These are phyloP conservation scores for Coemansia sp. DNA, from an alignment of 192 early-diverging fungal genomes.

Conservation along the genomic window DNA sequence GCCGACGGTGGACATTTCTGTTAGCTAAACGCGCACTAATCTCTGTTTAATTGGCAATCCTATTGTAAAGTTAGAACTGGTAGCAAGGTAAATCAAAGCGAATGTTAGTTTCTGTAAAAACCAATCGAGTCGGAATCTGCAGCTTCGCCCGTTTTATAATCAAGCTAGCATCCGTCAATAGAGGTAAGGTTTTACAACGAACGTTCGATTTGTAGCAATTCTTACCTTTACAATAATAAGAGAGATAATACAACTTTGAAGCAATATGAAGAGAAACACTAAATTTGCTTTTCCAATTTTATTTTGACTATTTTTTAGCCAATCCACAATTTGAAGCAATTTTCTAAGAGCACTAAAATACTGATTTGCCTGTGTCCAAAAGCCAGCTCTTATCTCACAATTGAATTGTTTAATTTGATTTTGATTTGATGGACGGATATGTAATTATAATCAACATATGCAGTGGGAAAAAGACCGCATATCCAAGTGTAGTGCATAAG, in stretches of 20 bases:
- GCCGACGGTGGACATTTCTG: constrained; percentile 50
- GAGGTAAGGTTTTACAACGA: background rate
- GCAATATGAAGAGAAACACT: background rate
- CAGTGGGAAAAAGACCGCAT: background rate
- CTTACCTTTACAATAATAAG: constrained; percentile 1
- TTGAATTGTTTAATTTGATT: background rate
- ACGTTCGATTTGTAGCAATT: background rate
- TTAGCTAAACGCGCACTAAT: background rate
- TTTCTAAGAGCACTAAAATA: background rate
- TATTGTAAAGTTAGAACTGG: background rate
- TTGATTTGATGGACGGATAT: too few species aligned
- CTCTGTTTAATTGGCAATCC: background rate
- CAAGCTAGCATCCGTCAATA: too few species aligned
- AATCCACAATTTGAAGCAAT: background rate
- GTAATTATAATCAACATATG: too few species aligned
- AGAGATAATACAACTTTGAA: constrained; percentile 3
- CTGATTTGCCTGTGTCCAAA: too few species aligned
- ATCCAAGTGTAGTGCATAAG: background rate
- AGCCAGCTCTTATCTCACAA: background rate
- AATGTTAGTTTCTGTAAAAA: background rate
- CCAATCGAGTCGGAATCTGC: background rate
- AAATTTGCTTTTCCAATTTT: background rate
- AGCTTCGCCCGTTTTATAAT: background rate
- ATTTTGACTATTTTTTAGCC: background rate
- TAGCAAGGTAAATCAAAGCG: background rate